Evolutionary conservation across 1,139 yeast species (phyloP), one percentile per base, ranked within the genome.

Genomic region (Candida tropicalis): DNA sequence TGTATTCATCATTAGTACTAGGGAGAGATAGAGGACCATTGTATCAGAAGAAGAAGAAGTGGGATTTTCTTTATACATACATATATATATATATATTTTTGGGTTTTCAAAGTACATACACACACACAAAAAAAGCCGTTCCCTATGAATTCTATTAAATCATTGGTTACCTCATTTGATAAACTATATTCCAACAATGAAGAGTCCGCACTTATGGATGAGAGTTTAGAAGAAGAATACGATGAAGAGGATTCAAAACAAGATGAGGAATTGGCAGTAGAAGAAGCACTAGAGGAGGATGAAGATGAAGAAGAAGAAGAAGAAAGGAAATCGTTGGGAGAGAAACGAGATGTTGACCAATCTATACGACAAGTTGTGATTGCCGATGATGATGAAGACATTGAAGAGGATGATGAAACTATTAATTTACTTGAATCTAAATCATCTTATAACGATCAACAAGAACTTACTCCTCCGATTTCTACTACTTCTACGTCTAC

Each of bases 91-190:
- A n/a, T n/a, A n/a, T n/a, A n/a, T n/a, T n/a, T n/a, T n/a, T n/a
- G n/a, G n/a, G n/a, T n/a, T n/a, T n/a, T 8, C 35, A 7, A n/a
- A 23, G 28, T 11, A 32, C 29, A 5, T 12, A 8, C 29, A 7
- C 29, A n/a, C 7, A 10, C 29, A 27, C 29, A 15, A 18, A 31
- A 2, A 4, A 6, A 20, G 8, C 23, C 23, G 23, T 20, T 20
- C 8, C 23, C 6, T 37, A 70, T 70, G 76, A 70, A 70, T 53
- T 68, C 73, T 27, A 60, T 70, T 38, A 70, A 68, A 46, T 54
- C 66, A 24, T 49, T 70, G 39, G 74, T 68, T 39, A 59, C 58
- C 48, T 69, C 75, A 29, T 53, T 71, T 45, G 75, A 70, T 44
- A 57, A 53, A 36, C 50, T 67, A 38, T 65, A 63, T 45, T 66